Evolutionary conservation across 306 rosid genomes (phyloP), one percentile per base, ranked within the genome.

Genomic region (Cicer pinnatifidum): DNA sequence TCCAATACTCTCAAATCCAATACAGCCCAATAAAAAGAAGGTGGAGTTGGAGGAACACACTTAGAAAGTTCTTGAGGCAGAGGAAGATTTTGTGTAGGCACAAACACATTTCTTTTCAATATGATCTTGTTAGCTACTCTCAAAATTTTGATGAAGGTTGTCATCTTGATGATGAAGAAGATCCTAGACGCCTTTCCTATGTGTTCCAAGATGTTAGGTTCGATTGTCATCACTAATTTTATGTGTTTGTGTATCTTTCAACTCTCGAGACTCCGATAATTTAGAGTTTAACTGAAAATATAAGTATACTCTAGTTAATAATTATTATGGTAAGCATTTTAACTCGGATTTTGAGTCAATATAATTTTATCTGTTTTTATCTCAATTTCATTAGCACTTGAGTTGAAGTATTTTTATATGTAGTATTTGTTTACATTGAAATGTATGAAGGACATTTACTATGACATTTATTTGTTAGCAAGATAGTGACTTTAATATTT

Each of bases 71-170:
- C 74, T 46, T 84, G 62, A 87, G 82, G 37, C 85, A 87, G 11
- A 75, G 92, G 33, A 88, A 78, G 79, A 69, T 46, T 71, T 39
- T 83, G 15, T 71, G 77, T 40, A 83, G 86, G 39, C 75, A 88
- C 38, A 87, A 86, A 66, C 70, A 89, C 23, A 12, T 67, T 6
- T 88, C 96, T 6, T 92, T 92, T 73, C 89, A 87, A 20, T 92
- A 92, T n/a, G 98, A 92, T 68, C 91, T 94, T 39, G 86, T 88
- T 54, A 92, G 98, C 50, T 92, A 92, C 54, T 84, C 92, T 1
- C 94, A 85, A 82, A 92, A 92, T 76, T 92, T 92, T 9, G 96
- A 90, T 28, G 98, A 92, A 0, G 96, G 93, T 1, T 54, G 66
- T 64, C 88, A 82, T 37, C 86, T 81, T 61, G 84, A 90, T 60